Percentiles rank a stretch among this genome's conserved stretches.
Evolutionary conservation across 306 rosid genomes (phyloP).

Genomic region (Inga oerstediana): DNA sequence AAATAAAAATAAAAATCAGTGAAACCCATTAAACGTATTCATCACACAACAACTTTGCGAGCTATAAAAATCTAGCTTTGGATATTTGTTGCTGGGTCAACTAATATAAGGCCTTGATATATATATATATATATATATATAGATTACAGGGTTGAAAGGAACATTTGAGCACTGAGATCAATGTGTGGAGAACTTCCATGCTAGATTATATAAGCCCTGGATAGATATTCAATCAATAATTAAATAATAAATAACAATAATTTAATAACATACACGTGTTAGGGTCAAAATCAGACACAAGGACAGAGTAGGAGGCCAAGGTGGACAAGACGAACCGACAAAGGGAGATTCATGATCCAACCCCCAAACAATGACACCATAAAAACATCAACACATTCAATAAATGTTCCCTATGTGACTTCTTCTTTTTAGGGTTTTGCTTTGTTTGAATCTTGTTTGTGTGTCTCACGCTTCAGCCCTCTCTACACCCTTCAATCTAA

Average conservation of each 20-base stretch:
- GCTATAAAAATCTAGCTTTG: neutral
- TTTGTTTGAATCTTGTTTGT: neutral
- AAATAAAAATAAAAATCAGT: neutral
- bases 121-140: too few relatives aligned
- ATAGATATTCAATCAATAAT: conserved; percentile 17
- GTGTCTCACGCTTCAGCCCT: neutral
- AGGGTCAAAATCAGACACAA: neutral
- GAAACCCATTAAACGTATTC: neutral
- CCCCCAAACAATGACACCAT: neutral
- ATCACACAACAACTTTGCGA: neutral
- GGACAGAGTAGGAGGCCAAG: conserved; percentile 25
- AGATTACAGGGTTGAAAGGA: neutral
- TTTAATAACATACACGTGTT: conserved; percentile 1
- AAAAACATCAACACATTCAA: neutral
- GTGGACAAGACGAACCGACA: conserved; percentile 40
- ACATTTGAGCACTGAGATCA: neutral
- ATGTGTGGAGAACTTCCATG: conserved; percentile 20
- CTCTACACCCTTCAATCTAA: neutral
- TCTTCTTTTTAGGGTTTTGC: neutral
- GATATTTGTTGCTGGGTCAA: neutral
- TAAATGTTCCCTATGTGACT: conserved; percentile 31
- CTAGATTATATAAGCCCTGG: neutral
- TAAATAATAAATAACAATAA: neutral
- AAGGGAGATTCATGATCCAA: neutral
- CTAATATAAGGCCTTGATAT: neutral